A percentile compares a stretch with the other conserved stretches of the same genome.
Evolutionary conservation across 495 filamentous ascomycete genomes (phyloP).

Genomic region (Geoglossum glabrum): DNA sequence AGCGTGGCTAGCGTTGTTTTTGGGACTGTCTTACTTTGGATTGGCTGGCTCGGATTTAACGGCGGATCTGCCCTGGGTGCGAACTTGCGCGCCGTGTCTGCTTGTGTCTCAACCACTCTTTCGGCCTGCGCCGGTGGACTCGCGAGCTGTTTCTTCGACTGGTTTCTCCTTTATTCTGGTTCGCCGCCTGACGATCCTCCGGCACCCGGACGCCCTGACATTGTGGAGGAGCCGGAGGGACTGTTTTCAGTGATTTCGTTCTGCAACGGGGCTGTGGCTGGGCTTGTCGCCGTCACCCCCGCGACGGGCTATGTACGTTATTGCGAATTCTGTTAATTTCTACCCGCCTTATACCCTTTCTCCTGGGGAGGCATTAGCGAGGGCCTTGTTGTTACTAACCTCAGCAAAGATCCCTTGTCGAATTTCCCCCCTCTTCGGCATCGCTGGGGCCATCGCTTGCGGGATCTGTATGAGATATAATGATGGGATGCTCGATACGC

Average conservation of each 20-base stretch:
- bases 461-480: neutral
- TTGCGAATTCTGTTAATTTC: slow-evolving; percentile 21
- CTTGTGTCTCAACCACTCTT: slow-evolving; percentile 41
- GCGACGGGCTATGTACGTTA: slow-evolving; percentile 38
- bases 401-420: neutral
- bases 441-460: neutral
- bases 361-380: too few species aligned
- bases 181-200: neutral
- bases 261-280: slow-evolving; percentile 42
- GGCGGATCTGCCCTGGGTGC: slow-evolving; percentile 38
- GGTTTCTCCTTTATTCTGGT: slow-evolving; percentile 13
- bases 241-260: slow-evolving; percentile 39
- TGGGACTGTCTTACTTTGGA: slow-evolving; percentile 38
- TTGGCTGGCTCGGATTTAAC: slow-evolving; percentile 14
- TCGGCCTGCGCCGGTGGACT: slow-evolving; percentile 35
- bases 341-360: too few species aligned
- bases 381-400: slow-evolving; percentile 31
- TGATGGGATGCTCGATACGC: slow-evolving; percentile 15
- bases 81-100: slow-evolving; percentile 34
- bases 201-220: too few species aligned
- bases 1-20: slow-evolving; percentile 36
- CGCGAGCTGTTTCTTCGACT: slow-evolving; percentile 40
- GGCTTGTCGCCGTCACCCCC: slow-evolving; percentile 43
- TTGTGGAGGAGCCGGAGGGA: slow-evolving; percentile 19
- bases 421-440: neutral